Percentiles rank a stretch among this genome's conserved stretches.
phyloP scores from a whole-genome alignment of 2,329 filamentous ascomycete genomes.

The Aspergillus brunneoviolaceus region DNA sequence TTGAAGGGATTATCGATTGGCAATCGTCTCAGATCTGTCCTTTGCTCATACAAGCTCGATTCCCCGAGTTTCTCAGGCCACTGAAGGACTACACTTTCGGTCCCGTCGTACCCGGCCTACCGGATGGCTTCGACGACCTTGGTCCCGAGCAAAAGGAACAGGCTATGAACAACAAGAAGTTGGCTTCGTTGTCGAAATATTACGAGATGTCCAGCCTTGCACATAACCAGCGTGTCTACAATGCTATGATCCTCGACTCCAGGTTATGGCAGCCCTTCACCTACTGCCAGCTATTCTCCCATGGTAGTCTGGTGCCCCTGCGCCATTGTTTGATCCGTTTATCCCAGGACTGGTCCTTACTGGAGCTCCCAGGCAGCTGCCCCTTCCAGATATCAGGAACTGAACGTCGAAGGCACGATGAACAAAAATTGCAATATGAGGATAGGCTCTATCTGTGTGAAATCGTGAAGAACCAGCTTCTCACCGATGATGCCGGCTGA shows the following conservation, averaged over 20 bases:
- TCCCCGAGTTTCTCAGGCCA: slow-evolving; percentile 22
- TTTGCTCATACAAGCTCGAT: slow-evolving; percentile 24
- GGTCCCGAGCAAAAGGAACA: slow-evolving; percentile 12
- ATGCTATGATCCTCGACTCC: slow-evolving; percentile 22
- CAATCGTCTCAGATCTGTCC: slow-evolving; percentile 23
- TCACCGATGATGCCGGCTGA: slow-evolving; percentile 25
- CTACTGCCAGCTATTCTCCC: slow-evolving; percentile 17
- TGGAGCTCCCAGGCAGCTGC: slow-evolving; percentile 18
- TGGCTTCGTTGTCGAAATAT: slow-evolving; percentile 23
- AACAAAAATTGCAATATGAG: slow-evolving; percentile 21
- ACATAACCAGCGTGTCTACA: slow-evolving; percentile 20
- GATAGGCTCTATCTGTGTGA: slow-evolving; percentile 23
- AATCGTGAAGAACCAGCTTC: slow-evolving; percentile 22
- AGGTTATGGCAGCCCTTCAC: slow-evolving; percentile 25
- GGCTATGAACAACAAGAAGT: slow-evolving; percentile 8
- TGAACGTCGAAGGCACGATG: slow-evolving; percentile 13
- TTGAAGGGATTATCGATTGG: slow-evolving; percentile 30
- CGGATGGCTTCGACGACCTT: slow-evolving; percentile 18
- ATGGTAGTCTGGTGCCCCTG: slow-evolving; percentile 19
- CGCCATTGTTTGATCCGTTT: slow-evolving; percentile 18
- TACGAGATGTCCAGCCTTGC: slow-evolving; percentile 24
- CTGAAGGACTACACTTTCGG: slow-evolving; percentile 21
- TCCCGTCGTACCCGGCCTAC: slow-evolving; percentile 15
- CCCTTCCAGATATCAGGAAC: slow-evolving; percentile 19
- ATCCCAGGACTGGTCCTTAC: slow-evolving; percentile 17